Percentiles rank a stretch among this genome's conserved stretches.
Conservation (phyloP, 23 red algal species). For the Gracilaria gracilis region DNA sequence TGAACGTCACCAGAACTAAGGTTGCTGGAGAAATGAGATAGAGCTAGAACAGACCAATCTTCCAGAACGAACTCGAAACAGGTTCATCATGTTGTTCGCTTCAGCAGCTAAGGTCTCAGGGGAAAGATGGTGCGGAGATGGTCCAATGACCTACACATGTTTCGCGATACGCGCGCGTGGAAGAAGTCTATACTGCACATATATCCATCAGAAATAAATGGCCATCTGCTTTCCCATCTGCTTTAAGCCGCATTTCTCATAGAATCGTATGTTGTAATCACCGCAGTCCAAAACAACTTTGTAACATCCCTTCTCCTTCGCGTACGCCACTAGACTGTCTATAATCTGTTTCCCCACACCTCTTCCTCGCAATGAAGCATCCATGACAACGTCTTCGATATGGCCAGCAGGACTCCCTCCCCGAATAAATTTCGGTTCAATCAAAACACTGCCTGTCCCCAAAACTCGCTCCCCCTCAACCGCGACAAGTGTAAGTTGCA, state of each 20-base stretch:
- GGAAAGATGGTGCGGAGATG: too few relatives aligned
- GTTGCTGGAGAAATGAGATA: too few relatives aligned
- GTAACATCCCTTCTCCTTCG: constrained; percentile 80
- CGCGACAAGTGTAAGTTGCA: constrained; percentile 47
- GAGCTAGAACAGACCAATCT: too few relatives aligned
- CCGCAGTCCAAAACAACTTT: constrained; percentile 87
- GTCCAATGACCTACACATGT: too few relatives aligned
- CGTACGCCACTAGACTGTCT: constrained; percentile 22
- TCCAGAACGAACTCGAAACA: too few relatives aligned
- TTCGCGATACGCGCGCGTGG: too few relatives aligned
- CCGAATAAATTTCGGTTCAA: constrained; percentile 84
- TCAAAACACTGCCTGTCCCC: constrained; percentile 69
- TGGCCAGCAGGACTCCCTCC: constrained; percentile 68
- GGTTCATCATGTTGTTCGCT: too few relatives aligned
- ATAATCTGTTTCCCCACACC: constrained; percentile 71
- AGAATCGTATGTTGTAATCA: constrained; percentile 68
- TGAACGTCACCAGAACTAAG: too few relatives aligned
- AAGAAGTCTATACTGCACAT: background rate
- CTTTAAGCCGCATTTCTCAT: constrained; percentile 78
- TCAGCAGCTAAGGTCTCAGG: too few relatives aligned
- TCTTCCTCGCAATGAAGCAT: constrained; percentile 23
- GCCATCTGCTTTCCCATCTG: constrained; percentile 82
- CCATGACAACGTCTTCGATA: constrained; percentile 90
- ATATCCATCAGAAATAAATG: constrained; percentile 59
- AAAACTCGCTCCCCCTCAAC: constrained; percentile 21